Evolutionary conservation across 768 basidiomycete species (phyloP).

Genomic region (Rhodosporidiobolus odoratus): DNA sequence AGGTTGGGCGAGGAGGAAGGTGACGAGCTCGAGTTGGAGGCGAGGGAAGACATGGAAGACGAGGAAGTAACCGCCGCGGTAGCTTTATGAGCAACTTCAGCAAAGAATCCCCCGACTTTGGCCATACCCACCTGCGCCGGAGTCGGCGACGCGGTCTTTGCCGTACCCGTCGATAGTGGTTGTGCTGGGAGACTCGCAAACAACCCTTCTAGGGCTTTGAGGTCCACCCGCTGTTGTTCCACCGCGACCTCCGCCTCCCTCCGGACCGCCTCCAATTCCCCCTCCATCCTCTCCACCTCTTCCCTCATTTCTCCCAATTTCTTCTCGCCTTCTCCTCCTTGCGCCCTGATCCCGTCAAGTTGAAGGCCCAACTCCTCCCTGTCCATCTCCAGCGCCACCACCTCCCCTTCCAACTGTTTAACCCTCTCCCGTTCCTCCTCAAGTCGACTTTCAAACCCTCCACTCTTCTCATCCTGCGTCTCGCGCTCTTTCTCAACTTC

Average conservation of each 20-base stretch:
- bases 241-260: not conserved
- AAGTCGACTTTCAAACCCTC: no score
- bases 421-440: not conserved
- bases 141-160: no score
- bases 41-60: slow-evolving; percentile 45
- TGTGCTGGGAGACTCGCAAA: not conserved
- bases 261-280: not conserved
- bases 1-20: no score
- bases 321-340: not conserved
- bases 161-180: no score
- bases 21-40: no score
- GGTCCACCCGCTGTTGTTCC: no score
- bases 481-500: not conserved
- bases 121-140: not conserved
- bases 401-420: not conserved
- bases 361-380: not conserved
- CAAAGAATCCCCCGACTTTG: not conserved
- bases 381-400: not conserved
- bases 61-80: not conserved
- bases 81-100: not conserved
- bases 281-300: not conserved
- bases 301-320: not conserved
- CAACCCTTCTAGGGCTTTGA: no score
- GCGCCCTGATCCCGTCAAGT: not conserved
- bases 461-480: no score